These are phyloP conservation scores for Mycena indigotica DNA, from an alignment of 768 basidiomycete species.

Conservation along the genomic window DNA sequence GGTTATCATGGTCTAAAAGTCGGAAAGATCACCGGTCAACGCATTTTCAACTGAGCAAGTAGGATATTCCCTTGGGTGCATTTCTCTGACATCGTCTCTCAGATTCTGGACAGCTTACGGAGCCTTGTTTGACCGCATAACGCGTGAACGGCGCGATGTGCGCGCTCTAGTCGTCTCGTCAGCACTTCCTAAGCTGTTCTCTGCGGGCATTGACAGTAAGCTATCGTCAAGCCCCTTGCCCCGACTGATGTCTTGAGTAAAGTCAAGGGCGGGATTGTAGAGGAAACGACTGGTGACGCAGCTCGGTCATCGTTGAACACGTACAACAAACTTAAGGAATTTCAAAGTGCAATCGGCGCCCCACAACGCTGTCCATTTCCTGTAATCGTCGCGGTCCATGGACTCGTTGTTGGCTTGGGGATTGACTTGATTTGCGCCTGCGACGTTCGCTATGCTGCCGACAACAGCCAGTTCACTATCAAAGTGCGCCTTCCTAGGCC, in stretches of 20 bases:
- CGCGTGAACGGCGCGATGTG: constrained; percentile 51
- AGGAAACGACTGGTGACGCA: constrained; percentile 40
- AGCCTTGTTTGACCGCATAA: constrained; percentile 58
- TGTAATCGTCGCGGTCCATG: constrained; percentile 82
- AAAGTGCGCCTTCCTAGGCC: constrained; percentile 50
- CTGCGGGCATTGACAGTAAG: constrained; percentile 81
- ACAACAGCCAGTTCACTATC: constrained; percentile 65
- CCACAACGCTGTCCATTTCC: constrained; percentile 74
- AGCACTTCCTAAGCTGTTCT: constrained; percentile 69
- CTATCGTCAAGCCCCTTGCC: constrained; percentile 7
- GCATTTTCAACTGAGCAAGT: constrained; percentile 57
- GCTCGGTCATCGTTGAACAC: constrained; percentile 55
- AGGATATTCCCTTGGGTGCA: neutral
- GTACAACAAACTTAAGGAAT: constrained; percentile 50
- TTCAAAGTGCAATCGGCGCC: constrained; percentile 72
- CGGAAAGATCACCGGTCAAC: constrained; percentile 63
- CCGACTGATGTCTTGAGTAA: neutral
- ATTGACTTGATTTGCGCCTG: constrained; percentile 76
- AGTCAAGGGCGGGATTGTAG: constrained; percentile 16
- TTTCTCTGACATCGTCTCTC: neutral
- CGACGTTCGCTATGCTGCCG: constrained; percentile 77
- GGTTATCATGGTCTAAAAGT: neutral
- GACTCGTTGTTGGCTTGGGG: constrained; percentile 72
- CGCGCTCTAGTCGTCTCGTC: constrained; percentile 77
- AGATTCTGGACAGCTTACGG: constrained; percentile 80